These are phyloP conservation scores for Albizia julibrissin DNA, from an alignment of 306 rosid species.

Conservation along the genomic window DNA sequence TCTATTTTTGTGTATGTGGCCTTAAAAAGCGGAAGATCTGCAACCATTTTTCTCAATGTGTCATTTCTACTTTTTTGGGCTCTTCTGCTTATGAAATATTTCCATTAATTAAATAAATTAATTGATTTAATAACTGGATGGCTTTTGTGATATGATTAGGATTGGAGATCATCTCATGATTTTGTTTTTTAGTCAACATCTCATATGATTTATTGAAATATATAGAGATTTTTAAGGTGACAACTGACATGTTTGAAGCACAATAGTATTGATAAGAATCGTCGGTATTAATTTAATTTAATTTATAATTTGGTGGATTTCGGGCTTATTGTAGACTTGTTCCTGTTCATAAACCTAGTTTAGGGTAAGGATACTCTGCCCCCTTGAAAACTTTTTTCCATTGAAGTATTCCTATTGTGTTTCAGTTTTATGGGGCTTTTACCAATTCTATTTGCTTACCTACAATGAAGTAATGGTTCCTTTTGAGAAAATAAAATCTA, in stretches of 20 bases:
- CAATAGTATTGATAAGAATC: not conserved
- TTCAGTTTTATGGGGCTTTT: constrained; percentile 9
- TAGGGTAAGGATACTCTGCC: not conserved
- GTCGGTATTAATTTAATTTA: not conserved
- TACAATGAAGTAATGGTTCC: constrained; percentile 17
- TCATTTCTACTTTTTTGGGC: no score
- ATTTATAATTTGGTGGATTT: not conserved
- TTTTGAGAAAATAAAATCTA: not conserved
- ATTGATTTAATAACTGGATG: no score
- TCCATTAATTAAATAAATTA: no score
- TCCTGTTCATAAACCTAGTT: not conserved
- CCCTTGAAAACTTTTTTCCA: not conserved
- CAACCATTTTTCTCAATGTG: no score
- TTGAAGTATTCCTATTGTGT: constrained; percentile 14
- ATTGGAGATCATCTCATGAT: not conserved
- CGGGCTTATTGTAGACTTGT: not conserved
- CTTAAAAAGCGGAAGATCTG: no score
- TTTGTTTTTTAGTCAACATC: not conserved
- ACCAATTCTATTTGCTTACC: constrained; percentile 1
- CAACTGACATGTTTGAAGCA: not conserved
- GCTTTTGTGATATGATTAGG: not conserved
- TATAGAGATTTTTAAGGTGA: not conserved
- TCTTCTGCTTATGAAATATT: no score
- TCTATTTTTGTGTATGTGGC: not conserved
- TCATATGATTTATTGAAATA: not conserved